A percentile compares a stretch with the other conserved stretches of the same genome.
Evolutionary conservation across 352 stramenopile genomes (phyloP).

Genomic region (Phytophthora colocasiae): DNA sequence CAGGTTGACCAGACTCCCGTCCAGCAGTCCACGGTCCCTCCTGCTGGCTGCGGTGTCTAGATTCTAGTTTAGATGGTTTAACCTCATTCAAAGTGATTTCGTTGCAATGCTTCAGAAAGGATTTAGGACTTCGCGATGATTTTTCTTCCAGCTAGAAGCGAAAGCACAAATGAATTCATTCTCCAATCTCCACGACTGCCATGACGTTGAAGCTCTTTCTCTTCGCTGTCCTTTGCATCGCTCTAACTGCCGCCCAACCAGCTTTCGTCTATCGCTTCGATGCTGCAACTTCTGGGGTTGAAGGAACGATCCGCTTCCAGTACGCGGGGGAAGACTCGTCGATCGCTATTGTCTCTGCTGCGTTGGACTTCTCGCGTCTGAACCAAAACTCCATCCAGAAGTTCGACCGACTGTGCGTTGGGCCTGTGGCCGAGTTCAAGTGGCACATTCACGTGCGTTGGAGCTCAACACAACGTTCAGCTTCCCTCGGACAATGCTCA

Average conservation of each 20-base stretch:
- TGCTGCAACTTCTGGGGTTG: conserved; percentile 23
- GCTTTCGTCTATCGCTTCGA: conserved; percentile 38
- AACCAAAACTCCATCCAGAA: conserved; percentile 27
- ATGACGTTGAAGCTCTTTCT: conserved; percentile 9
- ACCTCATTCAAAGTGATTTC: conserved; percentile 8
- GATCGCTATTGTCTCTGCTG: conserved; percentile 33
- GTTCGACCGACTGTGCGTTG: conserved; percentile 35
- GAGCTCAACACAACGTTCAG: conserved; percentile 23
- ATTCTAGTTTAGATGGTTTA: neutral
- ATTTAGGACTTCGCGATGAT: neutral
- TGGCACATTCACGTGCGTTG: conserved; percentile 63
- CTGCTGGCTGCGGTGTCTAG: conserved; percentile 16
- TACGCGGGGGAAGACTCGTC: conserved; percentile 27
- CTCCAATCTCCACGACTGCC: conserved; percentile 6
- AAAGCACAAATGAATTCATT: neutral
- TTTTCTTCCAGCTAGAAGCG: neutral
- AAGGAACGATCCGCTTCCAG: conserved; percentile 30
- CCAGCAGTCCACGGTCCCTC: conserved; percentile 11
- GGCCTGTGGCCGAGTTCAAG: conserved; percentile 40
- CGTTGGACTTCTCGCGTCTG: conserved; percentile 48
- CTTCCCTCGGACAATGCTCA: conserved; percentile 43
- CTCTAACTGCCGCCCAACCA: conserved; percentile 3
- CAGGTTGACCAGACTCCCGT: conserved; percentile 25
- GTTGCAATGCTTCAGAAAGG: conserved; percentile 18
- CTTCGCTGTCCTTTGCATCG: conserved; percentile 1